Conservation (phyloP, 495 filamentous ascomycete genomes). For the Podospora sp. region DNA sequence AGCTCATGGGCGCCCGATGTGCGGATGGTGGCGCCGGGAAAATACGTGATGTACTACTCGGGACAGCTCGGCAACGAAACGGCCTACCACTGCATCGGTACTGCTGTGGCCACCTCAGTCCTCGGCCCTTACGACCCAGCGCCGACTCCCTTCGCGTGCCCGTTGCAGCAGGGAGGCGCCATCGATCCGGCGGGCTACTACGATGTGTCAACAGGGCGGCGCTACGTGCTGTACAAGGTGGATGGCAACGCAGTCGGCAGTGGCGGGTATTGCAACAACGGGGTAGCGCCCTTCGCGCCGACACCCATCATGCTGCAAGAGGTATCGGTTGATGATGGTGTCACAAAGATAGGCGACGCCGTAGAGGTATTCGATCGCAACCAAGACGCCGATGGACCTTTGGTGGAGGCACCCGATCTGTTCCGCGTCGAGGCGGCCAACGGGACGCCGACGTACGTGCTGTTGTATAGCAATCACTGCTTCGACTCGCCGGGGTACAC, state of each 20-base stretch:
- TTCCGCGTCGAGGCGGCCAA: conserved; percentile 30
- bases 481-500: conserved; percentile 13
- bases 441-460: neutral
- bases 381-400: conserved; percentile 54
- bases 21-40: conserved; percentile 36
- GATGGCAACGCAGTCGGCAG: conserved; percentile 63
- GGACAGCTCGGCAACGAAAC: conserved; percentile 43
- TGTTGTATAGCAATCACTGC: conserved; percentile 16
- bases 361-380: conserved; percentile 59
- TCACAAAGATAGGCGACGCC: conserved; percentile 55
- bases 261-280: conserved; percentile 61
- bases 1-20: conserved; percentile 58
- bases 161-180: conserved; percentile 54
- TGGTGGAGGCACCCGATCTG: conserved; percentile 65
- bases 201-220: conserved; percentile 51
- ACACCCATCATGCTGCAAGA: conserved; percentile 66
- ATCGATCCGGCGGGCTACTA: conserved; percentile 61
- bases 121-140: conserved; percentile 57
- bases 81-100: conserved; percentile 58
- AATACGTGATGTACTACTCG: conserved; percentile 63
- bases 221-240: conserved; percentile 64
- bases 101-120: conserved; percentile 45
- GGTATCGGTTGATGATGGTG: conserved; percentile 50
- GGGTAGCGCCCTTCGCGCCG: conserved; percentile 27
- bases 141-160: conserved; percentile 53